Base-by-base conservation (phyloP, 768 basidiomycete species). In the Mycena floridula region DNA sequence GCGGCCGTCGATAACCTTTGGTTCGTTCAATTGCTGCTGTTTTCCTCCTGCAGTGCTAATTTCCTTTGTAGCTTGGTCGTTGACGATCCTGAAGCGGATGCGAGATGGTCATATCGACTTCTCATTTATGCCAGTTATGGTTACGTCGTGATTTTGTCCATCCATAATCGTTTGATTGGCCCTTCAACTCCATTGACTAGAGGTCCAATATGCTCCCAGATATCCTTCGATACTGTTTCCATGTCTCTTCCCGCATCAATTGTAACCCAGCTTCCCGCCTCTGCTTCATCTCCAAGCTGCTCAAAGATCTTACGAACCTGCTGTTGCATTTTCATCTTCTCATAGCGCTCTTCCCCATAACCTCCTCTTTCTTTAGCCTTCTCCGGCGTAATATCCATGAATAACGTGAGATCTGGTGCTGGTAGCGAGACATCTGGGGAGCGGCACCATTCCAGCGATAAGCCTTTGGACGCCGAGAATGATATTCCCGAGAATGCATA, bases 401-500 rank as follows among this genome's bases (percentile, higher is more conserved):
- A 96, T 36, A 97, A 54, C 0, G 84, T 83, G 28, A 95, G 61
- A 59, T 98, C 96, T 0, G 95, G 95, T 0, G 84, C 74, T 8
- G 94, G 96, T 15, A 99, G 82, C 7, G 79, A 77, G n/a, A 81
- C 65, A 52, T 99, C 95, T 4, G 94, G 93, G 1, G 81, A 68
- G 40, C 79, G 74, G 60, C 93, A 95, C 89, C 90, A 99, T 13
- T 77, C 72, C 52, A 83, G 85, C 0, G 84, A 68, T 40, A 95
- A 74, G 9, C 72, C 70, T 52, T 85, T 84, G 15, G 82, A 70
- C 1, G 76, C 73, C 12, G 84, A 85, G 61, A 97, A 98, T 2
- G 91, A 93, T 51, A 93, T 84, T 0, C 95, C 95, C 3, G 94
- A 98, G 65, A 97, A 98, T 1, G 93, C 89, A 60, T 98, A 99